Percentiles rank a stretch among this genome's conserved stretches.
Evolutionary conservation across 2,329 filamentous ascomycete genomes (phyloP).

Genomic region (Graphilbum fragrans): DNA sequence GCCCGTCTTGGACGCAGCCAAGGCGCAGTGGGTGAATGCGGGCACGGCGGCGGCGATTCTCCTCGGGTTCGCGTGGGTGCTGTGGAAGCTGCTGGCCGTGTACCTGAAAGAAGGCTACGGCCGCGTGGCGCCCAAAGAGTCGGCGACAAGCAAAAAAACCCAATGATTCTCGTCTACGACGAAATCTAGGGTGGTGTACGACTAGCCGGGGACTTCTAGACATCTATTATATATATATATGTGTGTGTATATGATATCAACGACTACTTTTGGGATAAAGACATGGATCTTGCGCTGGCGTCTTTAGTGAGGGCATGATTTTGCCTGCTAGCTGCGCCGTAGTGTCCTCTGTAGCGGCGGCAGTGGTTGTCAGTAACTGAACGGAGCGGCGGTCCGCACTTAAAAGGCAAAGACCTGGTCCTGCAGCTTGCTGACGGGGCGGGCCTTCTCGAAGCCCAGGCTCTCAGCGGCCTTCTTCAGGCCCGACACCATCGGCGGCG

Average conservation of each 20-base stretch:
- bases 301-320: no score
- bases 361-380: no score
- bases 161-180: constrained; percentile 7
- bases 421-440: constrained; percentile 91
- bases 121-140: constrained; percentile 8
- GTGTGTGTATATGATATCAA: no score
- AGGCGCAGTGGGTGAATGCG: constrained; percentile 33
- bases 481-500: constrained; percentile 90
- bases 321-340: no score
- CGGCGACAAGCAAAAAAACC: constrained; percentile 12
- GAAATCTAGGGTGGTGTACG: no score
- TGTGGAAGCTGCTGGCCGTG: constrained; percentile 42
- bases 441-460: constrained; percentile 83
- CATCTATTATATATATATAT: no score
- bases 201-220: no score
- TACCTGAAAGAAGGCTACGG: constrained; percentile 22
- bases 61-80: constrained; percentile 57
- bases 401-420: constrained; percentile 97
- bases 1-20: constrained; percentile 50
- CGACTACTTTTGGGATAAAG: no score
- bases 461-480: constrained; percentile 93
- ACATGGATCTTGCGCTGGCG: no score
- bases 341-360: no score
- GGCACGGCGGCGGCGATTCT: constrained; percentile 48
- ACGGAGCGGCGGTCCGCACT: no score